Evolutionary conservation across 2,329 filamentous ascomycete species (phyloP).

Genomic region (Microthyrium microscopicum): DNA sequence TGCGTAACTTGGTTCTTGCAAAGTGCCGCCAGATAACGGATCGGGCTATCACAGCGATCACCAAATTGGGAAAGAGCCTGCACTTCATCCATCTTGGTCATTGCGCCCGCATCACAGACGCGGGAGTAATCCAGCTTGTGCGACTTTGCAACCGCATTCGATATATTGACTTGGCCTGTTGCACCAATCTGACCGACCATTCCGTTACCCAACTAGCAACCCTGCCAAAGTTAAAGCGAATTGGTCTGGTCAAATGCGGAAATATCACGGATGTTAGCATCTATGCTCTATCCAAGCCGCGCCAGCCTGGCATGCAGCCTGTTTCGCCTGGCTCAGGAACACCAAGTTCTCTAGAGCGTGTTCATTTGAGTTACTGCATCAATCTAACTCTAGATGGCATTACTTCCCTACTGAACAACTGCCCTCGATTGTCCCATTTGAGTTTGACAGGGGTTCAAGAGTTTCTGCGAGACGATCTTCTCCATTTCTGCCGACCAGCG

Average conservation of each 20-base stretch:
- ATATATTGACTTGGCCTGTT: conserved; percentile 97
- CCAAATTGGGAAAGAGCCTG: conserved; percentile 80
- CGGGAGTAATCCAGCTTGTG: conserved; percentile 70
- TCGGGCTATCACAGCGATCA: conserved; percentile 69
- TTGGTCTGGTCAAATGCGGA: conserved; percentile 86
- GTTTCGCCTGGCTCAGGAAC: conserved; percentile 38
- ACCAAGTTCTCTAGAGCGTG: conserved; percentile 73
- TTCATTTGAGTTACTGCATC: conserved; percentile 90
- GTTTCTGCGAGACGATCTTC: conserved; percentile 73
- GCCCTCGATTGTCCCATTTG: conserved; percentile 80
- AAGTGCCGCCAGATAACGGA: conserved; percentile 93
- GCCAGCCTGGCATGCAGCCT: conserved; percentile 27
- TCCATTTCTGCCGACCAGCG: conserved; percentile 70
- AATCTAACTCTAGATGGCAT: conserved; percentile 63
- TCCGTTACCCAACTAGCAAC: conserved; percentile 72
- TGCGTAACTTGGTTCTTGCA: conserved; percentile 83
- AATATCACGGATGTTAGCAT: conserved; percentile 85
- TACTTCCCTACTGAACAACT: conserved; percentile 73
- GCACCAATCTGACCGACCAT: conserved; percentile 68
- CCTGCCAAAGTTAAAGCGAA: conserved; percentile 83
- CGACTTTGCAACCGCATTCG: conserved; percentile 80
- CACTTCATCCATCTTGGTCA: conserved; percentile 95
- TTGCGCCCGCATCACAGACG: conserved; percentile 79
- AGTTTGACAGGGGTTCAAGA: conserved; percentile 87
- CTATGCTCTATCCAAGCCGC: conserved; percentile 60